Conservation (phyloP, 75 land plant species). For the Pinus tabuliformis region DNA sequence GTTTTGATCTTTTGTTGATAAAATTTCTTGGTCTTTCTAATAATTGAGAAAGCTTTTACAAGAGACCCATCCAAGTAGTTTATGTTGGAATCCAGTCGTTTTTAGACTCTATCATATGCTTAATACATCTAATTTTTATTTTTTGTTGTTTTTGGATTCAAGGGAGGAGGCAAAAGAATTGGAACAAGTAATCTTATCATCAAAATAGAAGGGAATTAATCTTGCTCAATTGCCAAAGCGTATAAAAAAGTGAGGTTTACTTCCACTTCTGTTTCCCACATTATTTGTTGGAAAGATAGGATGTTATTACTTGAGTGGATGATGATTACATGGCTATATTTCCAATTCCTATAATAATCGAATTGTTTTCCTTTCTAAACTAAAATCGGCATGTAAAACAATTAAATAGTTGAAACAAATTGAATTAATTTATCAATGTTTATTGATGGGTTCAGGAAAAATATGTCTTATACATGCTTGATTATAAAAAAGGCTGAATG, state of each 20-base stretch:
- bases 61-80: background rate
- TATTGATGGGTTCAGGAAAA: background rate
- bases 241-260: slow-evolving; percentile 1
- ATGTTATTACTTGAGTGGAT: background rate
- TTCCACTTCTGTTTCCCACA: background rate
- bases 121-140: background rate
- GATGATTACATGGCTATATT: background rate
- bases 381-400: background rate
- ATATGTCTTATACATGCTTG: background rate
- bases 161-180: slow-evolving; percentile 8
- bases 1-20: background rate
- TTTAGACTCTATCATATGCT: background rate
- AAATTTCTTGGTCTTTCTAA: background rate
- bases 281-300: background rate
- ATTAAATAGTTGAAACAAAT: background rate
- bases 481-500: too few species aligned
- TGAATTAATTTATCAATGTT: background rate
- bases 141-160: background rate
- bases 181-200: background rate
- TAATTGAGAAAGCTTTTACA: background rate
- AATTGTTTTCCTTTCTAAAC: too few species aligned
- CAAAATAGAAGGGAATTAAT: background rate
- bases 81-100: background rate
- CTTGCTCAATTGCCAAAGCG: background rate
- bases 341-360: too few species aligned